Evolutionary conservation across 306 rosid species (phyloP).

Genomic region (Vigna hirtella): DNA sequence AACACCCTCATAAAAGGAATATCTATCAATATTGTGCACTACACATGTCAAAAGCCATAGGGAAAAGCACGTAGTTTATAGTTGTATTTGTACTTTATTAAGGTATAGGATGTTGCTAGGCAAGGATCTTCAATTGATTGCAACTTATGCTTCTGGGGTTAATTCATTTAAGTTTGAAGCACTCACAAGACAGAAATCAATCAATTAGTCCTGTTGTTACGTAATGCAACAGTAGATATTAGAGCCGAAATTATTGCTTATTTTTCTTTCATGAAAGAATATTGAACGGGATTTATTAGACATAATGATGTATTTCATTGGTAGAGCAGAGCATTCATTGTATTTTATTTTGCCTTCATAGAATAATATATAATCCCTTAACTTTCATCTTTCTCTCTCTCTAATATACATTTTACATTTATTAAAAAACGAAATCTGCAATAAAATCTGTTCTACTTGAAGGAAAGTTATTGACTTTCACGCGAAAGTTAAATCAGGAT

Average conservation of each 20-base stretch:
- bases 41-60: conserved; percentile 1
- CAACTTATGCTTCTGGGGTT: not conserved
- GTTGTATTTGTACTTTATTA: conserved; percentile 3
- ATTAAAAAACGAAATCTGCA: not conserved
- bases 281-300: not conserved
- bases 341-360: not conserved
- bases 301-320: not conserved
- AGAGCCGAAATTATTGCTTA: not conserved
- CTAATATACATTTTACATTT: not conserved
- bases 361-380: not conserved
- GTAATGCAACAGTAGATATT: not conserved
- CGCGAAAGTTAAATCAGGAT: not conserved
- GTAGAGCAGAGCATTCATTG: not conserved
- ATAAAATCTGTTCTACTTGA: not conserved
- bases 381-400: not conserved
- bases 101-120: not conserved
- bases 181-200: not conserved
- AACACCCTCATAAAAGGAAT: too few relatives aligned
- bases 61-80: conserved; percentile 6
- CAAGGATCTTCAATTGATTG: conserved; percentile 11
- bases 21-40: not conserved
- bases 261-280: conserved; percentile 10
- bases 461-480: not conserved
- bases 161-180: not conserved
- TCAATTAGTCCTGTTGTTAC: not conserved